Evolutionary conservation across 2,329 filamentous ascomycete species (phyloP), one percentile per base, ranked within the genome.

Genomic region (Scedosporium apiospermum): DNA sequence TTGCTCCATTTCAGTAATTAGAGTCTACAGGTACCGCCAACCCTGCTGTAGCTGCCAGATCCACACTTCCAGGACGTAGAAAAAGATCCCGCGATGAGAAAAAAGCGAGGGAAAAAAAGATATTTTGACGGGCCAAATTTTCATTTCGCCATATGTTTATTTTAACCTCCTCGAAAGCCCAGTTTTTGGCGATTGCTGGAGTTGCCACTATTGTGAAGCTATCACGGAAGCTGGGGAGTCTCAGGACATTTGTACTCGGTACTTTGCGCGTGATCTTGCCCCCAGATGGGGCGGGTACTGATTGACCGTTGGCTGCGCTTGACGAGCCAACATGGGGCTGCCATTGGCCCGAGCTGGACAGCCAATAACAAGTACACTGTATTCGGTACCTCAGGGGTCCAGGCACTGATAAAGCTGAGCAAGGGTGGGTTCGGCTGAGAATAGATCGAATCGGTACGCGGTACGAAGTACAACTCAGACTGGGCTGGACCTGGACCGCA

Each of bases 341-440:
- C 27, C 6, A 61, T 61, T 61, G 60, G 60, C 34, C 27, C 21
- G 53, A 41, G 23, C 38, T 42, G 21, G 21, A 18, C 27, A 51
- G 23, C n/a, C 6, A 16, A 51, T 42, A 55, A 23, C 27, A 42
- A 51, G 34, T 51, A 51, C 46, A 14, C 51, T n/a, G 60, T 61
- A 51, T 16, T 18, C 10, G 18, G 30, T 61, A 61, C 60, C 49
- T 61, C n/a, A 51, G 59, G 21, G 59, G 49, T 27, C 59, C 44
- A 60, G 58, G 42, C 27, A 38, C 34, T 53, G 59, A 26, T 16
- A 46, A 51, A 34, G 44, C 14, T 51, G 60, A 42, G 60, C 49
- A 61, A 61, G 44, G 59, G 59, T 46, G 23, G 42, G 60, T 34
- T 57, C 60, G 60, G 60, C 60, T 61, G 60, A 61, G 49, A 42